Evolutionary conservation across 2,329 filamentous ascomycete genomes (phyloP), one percentile per base, ranked within the genome.

Genomic region (Fusarium nelsonii): DNA sequence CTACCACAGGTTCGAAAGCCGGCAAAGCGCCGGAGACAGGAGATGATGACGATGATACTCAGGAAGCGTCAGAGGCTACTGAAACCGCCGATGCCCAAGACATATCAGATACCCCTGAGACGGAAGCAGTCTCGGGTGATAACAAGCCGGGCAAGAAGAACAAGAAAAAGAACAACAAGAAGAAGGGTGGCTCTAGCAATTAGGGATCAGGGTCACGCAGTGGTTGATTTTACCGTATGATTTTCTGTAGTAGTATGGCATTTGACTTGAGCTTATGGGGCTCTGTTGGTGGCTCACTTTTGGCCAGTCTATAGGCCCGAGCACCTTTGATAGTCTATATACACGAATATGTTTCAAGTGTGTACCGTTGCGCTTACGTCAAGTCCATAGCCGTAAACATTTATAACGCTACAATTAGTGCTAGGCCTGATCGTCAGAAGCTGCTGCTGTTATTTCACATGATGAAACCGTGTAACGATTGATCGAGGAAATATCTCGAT

Each of bases 81-180:
- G 67, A 62, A 36, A 64, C 58, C n/a, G 39, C 45, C 7, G 69
- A 74, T 41, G 54, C 30, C 6, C 39, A 48, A 5, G 67, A 71
- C 12, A 37, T 43, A 37, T 54, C 70, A 5, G 65, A 71, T 34
- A 51, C 46, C 12, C 59, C 40, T 6, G 72, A 73, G 37, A 49
- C 55, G 28, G 69, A 66, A 11, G 55, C 58, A 14, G 46, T 58
- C 28, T 63, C 68, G 4, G 53, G 59, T 12, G 60, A 69, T n/a
- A 64, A 60, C 43, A 74, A 74, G 45, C 15, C 50, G 28, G 59
- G 58, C 14, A 68, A 69, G 23, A 75, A 74, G 55, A 73, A 71
- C 23, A 74, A 74, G 41, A 76, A 72, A 54, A 73, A 72, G 45
- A 73, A 74, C 43, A 74, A 74, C 61, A 76, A 76, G 68, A 71